Evolutionary conservation across 306 rosid species (phyloP).

Genomic region (Astragalus glycyphyllos): DNA sequence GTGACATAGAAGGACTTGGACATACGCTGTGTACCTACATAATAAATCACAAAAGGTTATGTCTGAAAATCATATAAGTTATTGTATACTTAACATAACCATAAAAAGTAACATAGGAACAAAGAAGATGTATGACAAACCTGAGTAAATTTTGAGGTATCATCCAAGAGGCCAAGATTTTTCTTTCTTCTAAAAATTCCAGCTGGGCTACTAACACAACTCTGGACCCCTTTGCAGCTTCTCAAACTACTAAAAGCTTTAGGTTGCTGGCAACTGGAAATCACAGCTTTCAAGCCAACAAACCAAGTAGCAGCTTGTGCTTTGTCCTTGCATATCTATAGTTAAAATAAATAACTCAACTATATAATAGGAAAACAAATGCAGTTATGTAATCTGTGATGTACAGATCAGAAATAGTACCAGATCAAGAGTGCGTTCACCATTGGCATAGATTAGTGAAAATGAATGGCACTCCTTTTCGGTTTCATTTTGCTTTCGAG

Average conservation of each 20-base stretch:
- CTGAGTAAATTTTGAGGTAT: slow-evolving; percentile 65
- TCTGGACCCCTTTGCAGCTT: slow-evolving; percentile 71
- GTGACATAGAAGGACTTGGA: slow-evolving; percentile 82
- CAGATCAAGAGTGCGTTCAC: slow-evolving; percentile 85
- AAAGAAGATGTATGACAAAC: slow-evolving; percentile 50
- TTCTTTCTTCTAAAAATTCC: slow-evolving; percentile 77
- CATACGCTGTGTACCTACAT: slow-evolving; percentile 76
- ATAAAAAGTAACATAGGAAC: not conserved
- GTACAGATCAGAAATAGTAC: slow-evolving; percentile 48
- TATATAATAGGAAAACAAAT: slow-evolving; percentile 24
- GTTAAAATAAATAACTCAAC: slow-evolving; percentile 30
- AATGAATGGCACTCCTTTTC: slow-evolving; percentile 74
- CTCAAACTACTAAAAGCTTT: slow-evolving; percentile 57
- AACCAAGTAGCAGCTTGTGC: slow-evolving; percentile 81
- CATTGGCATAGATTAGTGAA: slow-evolving; percentile 70
- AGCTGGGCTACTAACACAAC: slow-evolving; percentile 87
- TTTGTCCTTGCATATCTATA: slow-evolving; percentile 83
- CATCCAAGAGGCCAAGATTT: slow-evolving; percentile 82
- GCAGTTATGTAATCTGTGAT: not conserved
- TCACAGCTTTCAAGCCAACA: slow-evolving; percentile 73
- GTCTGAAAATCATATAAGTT: not conserved
- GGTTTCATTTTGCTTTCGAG: slow-evolving; percentile 61
- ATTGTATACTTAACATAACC: too few relatives aligned
- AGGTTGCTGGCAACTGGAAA: slow-evolving; percentile 59
- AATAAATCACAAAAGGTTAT: slow-evolving; percentile 36